phyloP scores from a whole-genome alignment of 495 filamentous ascomycete species.

The Talaromyces wortmannii region DNA sequence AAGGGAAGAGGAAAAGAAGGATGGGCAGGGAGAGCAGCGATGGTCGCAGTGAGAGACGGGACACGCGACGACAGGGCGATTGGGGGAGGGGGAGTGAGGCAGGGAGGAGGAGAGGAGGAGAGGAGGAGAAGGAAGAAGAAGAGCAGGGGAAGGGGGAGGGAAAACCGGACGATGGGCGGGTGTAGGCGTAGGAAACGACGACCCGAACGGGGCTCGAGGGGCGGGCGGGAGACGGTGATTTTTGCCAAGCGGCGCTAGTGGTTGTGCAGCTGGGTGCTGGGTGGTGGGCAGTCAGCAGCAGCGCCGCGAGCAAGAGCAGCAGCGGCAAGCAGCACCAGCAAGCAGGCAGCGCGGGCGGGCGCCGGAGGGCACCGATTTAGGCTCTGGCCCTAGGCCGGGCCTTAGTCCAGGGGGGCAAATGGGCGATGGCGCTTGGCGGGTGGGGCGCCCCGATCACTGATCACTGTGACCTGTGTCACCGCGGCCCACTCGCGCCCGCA shows the following conservation, averaged over 20 bases:
- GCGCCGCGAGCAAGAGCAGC: not conserved
- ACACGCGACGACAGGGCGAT: constrained; percentile 4
- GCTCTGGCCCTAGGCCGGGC: not conserved
- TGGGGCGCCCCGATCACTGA: constrained; percentile 3
- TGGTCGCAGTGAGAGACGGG: not conserved
- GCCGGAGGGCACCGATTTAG: not conserved
- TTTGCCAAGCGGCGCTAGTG: constrained; percentile 42
- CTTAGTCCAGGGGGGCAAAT: not conserved
- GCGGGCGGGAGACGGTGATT: constrained; percentile 39
- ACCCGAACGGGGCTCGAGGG: constrained; percentile 29
- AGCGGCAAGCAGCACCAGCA: not conserved
- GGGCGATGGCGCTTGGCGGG: constrained; percentile 1
- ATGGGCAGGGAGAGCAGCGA: not conserved
- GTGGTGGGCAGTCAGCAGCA: constrained; percentile 16
- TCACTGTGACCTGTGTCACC: not conserved
- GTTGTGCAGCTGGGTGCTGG: constrained; percentile 35
- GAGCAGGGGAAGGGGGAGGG: constrained; percentile 7
- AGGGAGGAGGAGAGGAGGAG: constrained; percentile 3
- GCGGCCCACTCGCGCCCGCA: not conserved
- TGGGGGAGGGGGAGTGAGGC: constrained; percentile 2
- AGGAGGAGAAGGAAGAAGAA: constrained; percentile 8
- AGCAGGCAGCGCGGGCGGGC: not conserved
- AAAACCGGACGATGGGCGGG: not conserved
- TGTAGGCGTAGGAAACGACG: constrained; percentile 3
- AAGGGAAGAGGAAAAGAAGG: not conserved